Evolutionary conservation across 768 basidiomycete species (phyloP), one percentile per base, ranked within the genome.

Genomic region (Pleurotus eryngii): DNA sequence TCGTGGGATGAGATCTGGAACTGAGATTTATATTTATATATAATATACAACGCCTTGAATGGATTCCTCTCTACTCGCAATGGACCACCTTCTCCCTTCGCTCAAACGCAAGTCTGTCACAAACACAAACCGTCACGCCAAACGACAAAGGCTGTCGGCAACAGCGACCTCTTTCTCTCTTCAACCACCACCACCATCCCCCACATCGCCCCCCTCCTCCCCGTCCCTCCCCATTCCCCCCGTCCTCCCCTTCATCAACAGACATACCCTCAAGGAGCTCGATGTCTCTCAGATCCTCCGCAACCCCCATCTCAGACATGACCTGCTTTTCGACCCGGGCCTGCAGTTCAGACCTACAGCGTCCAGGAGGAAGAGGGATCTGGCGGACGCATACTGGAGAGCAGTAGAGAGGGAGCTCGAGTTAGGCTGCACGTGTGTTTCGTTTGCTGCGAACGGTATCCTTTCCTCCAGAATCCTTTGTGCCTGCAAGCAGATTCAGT

Each of bases 261-360:
- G 89, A 39, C 83, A 85, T 45, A 92, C 92, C 1, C 78, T 97
- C 63, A 86, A 84, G 65, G 91, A 94, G 67, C 77, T 97, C 50
- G 93, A 97, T 68, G 76, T 96, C 17, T 83, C 87, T 57, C 83
- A 87, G 54, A 94, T 96, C 64, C 78, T 96, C 57, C 84, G 90
- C 48, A 94, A 94, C 70, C 91, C 92, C 20, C 92, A 95, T 68
- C 86, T 96, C 58, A 89, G 95, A 35, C 93, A 96, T 64, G 93
- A 95, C 72, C 79, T 95, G 59, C 82, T 95, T 62, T 95, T 95
- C 62, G 94, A 96, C 61, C 81, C 90, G 15, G 86, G 86, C 14
- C 75, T 93, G 12, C 90, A 92, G 68, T 92, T 92, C 70, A 82
- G 89, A 43, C 89, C 90, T 9, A 86, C 86, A 1, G 79, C 81